These are phyloP conservation scores for Crithidia brevicula DNA, from an alignment of 208 protist genomes.

Conservation along the genomic window DNA sequence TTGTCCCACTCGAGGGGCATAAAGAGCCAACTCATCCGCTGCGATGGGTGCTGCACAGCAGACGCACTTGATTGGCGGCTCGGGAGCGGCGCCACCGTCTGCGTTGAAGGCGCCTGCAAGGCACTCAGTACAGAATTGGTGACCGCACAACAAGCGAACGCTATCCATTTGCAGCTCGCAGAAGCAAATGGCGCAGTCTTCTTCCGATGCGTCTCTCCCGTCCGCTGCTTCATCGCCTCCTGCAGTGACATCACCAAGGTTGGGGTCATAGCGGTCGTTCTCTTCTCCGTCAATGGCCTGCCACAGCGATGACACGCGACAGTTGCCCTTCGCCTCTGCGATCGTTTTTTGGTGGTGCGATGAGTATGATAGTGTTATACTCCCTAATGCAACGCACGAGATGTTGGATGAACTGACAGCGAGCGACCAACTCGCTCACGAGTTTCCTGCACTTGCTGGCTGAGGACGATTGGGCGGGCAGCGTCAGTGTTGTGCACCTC, in stretches of 20 bases:
- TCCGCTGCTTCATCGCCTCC: not conserved
- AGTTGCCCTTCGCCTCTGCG: not conserved
- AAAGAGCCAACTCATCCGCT: not conserved
- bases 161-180: not conserved
- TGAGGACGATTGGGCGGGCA: not conserved
- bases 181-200: not conserved
- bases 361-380: not conserved
- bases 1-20: not conserved
- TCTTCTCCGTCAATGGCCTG: slow-evolving; percentile 4
- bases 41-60: not conserved
- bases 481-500: slow-evolving; percentile 4
- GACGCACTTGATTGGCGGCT: slow-evolving; percentile 1
- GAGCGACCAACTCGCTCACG: not conserved
- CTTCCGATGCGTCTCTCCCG: not conserved
- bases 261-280: slow-evolving; percentile 8
- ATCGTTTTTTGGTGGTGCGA: not conserved
- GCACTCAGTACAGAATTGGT: slow-evolving; percentile 13
- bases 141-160: slow-evolving; percentile 2
- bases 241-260: not conserved
- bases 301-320: not conserved
- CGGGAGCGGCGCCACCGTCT: slow-evolving; percentile 2
- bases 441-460: not conserved
- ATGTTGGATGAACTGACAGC: not conserved
- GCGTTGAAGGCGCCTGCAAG: slow-evolving; percentile 11
- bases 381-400: not conserved